Evolutionary conservation across 768 basidiomycete genomes (phyloP), one percentile per base, ranked within the genome.

Genomic region (Leccinum obscurum): DNA sequence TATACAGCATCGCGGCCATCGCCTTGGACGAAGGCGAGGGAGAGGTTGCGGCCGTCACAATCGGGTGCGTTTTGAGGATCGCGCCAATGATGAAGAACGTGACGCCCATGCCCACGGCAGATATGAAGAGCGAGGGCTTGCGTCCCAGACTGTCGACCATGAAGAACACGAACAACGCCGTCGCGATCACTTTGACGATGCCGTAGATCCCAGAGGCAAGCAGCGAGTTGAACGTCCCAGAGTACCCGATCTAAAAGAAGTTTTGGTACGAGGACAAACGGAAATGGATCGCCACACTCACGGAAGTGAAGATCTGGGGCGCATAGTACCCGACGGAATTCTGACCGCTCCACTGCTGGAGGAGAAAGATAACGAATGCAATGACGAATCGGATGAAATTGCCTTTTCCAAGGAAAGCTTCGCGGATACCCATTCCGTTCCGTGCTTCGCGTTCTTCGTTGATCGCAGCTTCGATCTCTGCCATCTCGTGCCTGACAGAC

Each of bases 1-100:
- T 83, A 70, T 94, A 95, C 30, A 94, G 74, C 84, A 92, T 84
- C 2, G 85, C 90, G 3, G 92, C 92, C 92, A 93, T 94, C 1
- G 81, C 93, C 70, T 88, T 85, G 2, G 78, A 79, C 17, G 85
- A 80, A 0, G 85, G 78, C 0, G 86, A 69, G 0, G 83, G 81
- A 3, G 67, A n/a, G 1, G 70, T 58, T 1, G 79, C 80, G 77
- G 39, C 76, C 1, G 84, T 82, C 20, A 17, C 46, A 17, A 72
- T 64, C 6, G 90, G 89, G 72, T 90, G 84, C 2, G 86, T 87
- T 77, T 92, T 92, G 72, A 93, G 82, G 61, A 93, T 82, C 15
- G 91, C 88, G 20, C 92, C 93, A 65, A 93, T 83, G 74, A 93
- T 90, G 77, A 86, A 93, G 78, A 93, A 92, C 59, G 85, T 77